These are phyloP conservation scores for Euphorbia peplus DNA, from an alignment of 345 rosid genomes.

Conservation along the genomic window DNA sequence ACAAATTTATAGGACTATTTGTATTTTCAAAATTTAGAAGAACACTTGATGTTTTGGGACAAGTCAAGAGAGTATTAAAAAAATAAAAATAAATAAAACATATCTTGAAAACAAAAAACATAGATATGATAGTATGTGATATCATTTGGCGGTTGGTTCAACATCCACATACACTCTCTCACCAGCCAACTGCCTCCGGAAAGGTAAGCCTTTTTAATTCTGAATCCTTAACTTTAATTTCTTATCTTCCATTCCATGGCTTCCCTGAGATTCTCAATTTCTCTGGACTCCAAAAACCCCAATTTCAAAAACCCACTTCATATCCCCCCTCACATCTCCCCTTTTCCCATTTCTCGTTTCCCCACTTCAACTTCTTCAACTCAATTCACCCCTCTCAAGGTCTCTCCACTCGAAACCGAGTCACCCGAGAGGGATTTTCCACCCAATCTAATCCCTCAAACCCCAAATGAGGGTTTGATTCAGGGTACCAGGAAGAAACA, in stretches of 20 bases:
- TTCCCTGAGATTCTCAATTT: slow-evolving; percentile 44
- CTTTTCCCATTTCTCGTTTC: slow-evolving; percentile 34
- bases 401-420: slow-evolving; percentile 37
- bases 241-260: slow-evolving; percentile 35
- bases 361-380: slow-evolving; percentile 29
- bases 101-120: too few species aligned
- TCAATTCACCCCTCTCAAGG: slow-evolving; percentile 38
- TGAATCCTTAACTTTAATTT: not conserved
- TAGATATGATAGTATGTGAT: too few species aligned
- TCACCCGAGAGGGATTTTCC: slow-evolving; percentile 25
- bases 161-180: slow-evolving; percentile 1
- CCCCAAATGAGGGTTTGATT: slow-evolving; percentile 5
- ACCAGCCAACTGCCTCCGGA: not conserved
- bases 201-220: slow-evolving; percentile 9
- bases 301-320: slow-evolving; percentile 40
- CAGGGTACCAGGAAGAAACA: slow-evolving; percentile 17
- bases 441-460: slow-evolving; percentile 22
- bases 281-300: slow-evolving; percentile 46
- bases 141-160: slow-evolving; percentile 1
- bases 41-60: too few species aligned
- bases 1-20: too few species aligned
- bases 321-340: slow-evolving; percentile 34
- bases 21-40: too few species aligned
- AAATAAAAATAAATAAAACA: too few species aligned
- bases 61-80: too few species aligned